These are phyloP conservation scores for Murraya paniculata DNA, from an alignment of 345 rosid species.

Conservation along the genomic window DNA sequence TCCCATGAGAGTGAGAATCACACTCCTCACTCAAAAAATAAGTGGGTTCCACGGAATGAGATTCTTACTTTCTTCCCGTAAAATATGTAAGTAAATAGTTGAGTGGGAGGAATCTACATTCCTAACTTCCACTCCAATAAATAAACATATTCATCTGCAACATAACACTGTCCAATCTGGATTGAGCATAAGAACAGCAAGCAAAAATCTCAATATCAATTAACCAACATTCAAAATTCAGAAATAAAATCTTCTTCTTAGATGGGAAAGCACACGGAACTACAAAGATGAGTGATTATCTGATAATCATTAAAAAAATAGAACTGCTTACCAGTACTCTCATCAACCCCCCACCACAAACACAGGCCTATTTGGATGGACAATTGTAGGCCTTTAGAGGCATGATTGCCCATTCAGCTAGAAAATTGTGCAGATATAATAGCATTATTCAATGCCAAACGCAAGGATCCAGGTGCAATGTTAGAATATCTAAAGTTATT, in stretches of 20 bases:
- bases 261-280: not conserved
- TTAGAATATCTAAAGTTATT: no score
- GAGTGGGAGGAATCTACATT: no score
- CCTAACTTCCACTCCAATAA: no score
- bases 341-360: no score
- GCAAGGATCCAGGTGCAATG: not conserved
- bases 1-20: no score
- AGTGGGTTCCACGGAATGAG: no score
- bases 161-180: conserved; percentile 93
- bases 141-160: conserved; percentile 86
- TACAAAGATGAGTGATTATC: not conserved
- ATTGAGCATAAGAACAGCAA: conserved; percentile 23
- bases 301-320: not conserved
- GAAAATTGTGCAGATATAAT: not conserved
- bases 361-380: not conserved
- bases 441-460: not conserved
- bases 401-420: not conserved
- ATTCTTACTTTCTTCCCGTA: no score
- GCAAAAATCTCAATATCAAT: not conserved
- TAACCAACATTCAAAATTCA: not conserved
- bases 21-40: no score
- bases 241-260: not conserved
- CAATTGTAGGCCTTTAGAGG: not conserved
- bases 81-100: no score
- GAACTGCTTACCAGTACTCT: not conserved